Conservation (phyloP, 1,284 basidiomycete species). For the Puccinia sorghi region DNA sequence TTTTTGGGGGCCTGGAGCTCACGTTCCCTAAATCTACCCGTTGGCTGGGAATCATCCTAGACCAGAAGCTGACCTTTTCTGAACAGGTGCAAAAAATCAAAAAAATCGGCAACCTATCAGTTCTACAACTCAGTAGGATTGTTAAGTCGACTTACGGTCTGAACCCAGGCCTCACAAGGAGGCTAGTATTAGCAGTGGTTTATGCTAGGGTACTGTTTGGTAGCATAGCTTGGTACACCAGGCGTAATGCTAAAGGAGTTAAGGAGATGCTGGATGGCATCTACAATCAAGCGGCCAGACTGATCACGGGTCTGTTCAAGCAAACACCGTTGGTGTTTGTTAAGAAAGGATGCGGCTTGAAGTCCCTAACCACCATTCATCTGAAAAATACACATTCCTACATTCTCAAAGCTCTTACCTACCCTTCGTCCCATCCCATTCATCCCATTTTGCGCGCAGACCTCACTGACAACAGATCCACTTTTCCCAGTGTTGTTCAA, state of each 20-base stretch:
- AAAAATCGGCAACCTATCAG: not conserved
- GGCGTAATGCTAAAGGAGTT: not conserved
- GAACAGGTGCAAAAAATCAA: slow-evolving; percentile 52
- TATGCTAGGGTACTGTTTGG: slow-evolving; percentile 6
- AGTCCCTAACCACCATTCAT: not conserved
- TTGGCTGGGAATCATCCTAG: slow-evolving; percentile 59
- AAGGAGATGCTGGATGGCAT: not conserved
- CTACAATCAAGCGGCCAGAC: not conserved
- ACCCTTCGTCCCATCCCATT: not conserved
- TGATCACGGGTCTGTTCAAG: not conserved
- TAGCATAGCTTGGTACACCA: slow-evolving; percentile 22
- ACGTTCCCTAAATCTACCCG: slow-evolving; percentile 18
- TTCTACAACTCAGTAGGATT: slow-evolving; percentile 1
- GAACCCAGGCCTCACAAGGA: not conserved
- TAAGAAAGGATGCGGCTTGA: not conserved
- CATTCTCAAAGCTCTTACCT: not conserved
- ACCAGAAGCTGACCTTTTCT: slow-evolving; percentile 55
- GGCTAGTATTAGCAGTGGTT: slow-evolving; percentile 10
- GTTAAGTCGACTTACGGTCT: slow-evolving; percentile 9
- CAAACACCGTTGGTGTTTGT: slow-evolving; percentile 1
- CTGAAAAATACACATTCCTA: not conserved
- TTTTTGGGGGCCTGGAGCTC: not conserved
- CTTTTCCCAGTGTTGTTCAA: not conserved
- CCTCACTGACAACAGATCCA: not conserved
- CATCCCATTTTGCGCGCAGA: not conserved